Evolutionary conservation across 2,329 filamentous ascomycete genomes (phyloP), one percentile per base, ranked within the genome.

Genomic region (Lachnellula suecica): DNA sequence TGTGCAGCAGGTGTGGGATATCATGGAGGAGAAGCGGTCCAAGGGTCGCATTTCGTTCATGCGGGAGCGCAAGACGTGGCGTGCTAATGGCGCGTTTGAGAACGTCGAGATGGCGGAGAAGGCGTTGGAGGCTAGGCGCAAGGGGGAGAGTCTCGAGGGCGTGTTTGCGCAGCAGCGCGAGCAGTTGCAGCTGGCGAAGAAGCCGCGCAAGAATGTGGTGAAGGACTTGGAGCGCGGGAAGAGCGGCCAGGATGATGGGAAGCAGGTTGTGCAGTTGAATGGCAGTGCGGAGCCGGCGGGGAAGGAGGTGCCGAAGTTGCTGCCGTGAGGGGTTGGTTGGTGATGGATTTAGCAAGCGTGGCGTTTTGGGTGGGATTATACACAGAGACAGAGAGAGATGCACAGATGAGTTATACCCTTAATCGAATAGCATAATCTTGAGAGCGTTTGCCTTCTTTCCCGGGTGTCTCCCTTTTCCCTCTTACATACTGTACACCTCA

Each of bases 71-170:
- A 73, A 72, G 9, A 68, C 71, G 37, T 74, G 71, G 7, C 71
- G 70, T 11, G 71, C 75, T 4, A 63, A 59, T 20, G 63, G 66
- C 2, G 60, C 58, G 3, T 79, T 82, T 51, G 74, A 81, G 60
- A 79, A 73, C 51, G 72, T 78, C 3, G 72, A 75, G 6, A 69
- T 70, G 20, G 78, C 79, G 0, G 70, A 75, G 57, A 67, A 64
- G 49, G 73, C 74, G 0, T 66, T 83, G 15, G 70, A 72, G 19
- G 76, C 75, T 22, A 63, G 79, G 51, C 70, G 66, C 27, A 66
- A 63, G n/a, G 78, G 78, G 2, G 73, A 77, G 58, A 63, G 61
- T 19, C 57, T 77, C 3, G 69, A 72, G 6, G 57, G 44, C 2
- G 63, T 68, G 2, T 60, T 62, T 44, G 51, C 47, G 34, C 34